Evolutionary conservation across 352 stramenopile species (phyloP), one percentile per base, ranked within the genome.

Genomic region (Globisporangium acanthophoron): DNA sequence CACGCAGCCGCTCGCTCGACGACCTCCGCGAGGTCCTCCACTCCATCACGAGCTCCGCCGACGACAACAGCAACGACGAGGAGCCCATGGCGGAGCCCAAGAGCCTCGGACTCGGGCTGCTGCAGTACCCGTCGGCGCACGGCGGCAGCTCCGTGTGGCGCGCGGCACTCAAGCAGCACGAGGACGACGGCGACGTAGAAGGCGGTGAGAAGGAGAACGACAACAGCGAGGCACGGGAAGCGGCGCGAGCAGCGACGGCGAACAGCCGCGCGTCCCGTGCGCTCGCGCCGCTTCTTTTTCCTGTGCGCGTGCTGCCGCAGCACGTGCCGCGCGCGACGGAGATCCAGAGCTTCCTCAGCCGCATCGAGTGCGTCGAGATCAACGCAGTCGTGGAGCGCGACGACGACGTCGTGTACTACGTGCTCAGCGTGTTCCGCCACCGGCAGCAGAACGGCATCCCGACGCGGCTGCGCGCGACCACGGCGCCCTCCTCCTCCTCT

Each of bases 311-410:
- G 54, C 54, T 71, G 50, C 78, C 78, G 33, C 65, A 80, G 59
- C 75, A 78, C 47, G 58, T 80, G 51, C 78, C 78, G n/a, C 67
- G 74, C 29, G 78, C 75, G n/a, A 80, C 65, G 13, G 68, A 81
- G 55, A 78, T 82, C 47, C 73, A 76, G 44, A 59, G 76, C 15
- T 85, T 79, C 50, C 66, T 89, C 4, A 72, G 73, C 51, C 67
- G 76, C 21, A 84, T 89, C 41, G 79, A 89, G 65, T 71, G 48
- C 52, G 71, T 89, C 29, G 61, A 68, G 46, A 87, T 89, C 56
- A 76, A 73, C 56, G 68, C 76, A 29, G 60, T 85, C 7, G 59
- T 77, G 24, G 63, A 72, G 48, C 64, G 68, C 12, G 75, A 89
- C 8, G 79, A 86, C 53, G 59, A 58, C 47, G 56, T 76, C 47